Conservation (phyloP, 1,284 basidiomycete genomes). For the Ustilago shanxiensis region DNA sequence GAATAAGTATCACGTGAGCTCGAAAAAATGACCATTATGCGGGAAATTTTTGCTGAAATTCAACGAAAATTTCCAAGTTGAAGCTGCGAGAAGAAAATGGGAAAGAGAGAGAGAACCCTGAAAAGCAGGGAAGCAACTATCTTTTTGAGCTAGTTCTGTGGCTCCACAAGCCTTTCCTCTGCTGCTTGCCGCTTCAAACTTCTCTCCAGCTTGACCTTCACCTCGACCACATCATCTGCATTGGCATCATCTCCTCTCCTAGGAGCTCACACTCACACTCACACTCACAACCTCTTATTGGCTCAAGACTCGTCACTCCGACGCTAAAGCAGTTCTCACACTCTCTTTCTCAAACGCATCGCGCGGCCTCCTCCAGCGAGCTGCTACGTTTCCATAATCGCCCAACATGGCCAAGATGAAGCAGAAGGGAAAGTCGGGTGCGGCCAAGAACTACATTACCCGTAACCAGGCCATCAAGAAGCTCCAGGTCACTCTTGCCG, state of each 20-base stretch:
- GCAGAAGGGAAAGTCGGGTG: constrained; percentile 80
- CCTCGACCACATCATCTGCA: constrained; percentile 2
- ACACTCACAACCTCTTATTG: background rate
- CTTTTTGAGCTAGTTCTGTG: background rate
- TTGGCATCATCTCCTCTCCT: background rate
- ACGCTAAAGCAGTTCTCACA: background rate
- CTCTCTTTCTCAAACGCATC: background rate
- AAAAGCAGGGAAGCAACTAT: no score
- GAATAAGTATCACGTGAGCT: constrained; percentile 27
- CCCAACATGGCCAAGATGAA: constrained; percentile 84
- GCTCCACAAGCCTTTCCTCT: constrained; percentile 13
- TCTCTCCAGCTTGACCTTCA: background rate
- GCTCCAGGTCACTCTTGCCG: constrained; percentile 94
- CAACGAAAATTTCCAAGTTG: constrained; percentile 28
- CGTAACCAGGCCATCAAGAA: constrained; percentile 78
- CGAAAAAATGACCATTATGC: constrained; percentile 14
- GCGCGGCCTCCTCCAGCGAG: constrained; percentile 13
- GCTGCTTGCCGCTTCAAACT: background rate
- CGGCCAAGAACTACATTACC: constrained; percentile 81
- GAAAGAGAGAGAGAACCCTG: constrained; percentile 30
- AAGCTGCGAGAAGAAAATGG: constrained; percentile 4
- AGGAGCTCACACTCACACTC: background rate
- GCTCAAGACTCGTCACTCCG: constrained; percentile 7
- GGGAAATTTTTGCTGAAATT: constrained; percentile 35
- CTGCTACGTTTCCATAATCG: constrained; percentile 1